Conservation (phyloP, 257 asterid genomes). For the Sherardia arvensis region DNA sequence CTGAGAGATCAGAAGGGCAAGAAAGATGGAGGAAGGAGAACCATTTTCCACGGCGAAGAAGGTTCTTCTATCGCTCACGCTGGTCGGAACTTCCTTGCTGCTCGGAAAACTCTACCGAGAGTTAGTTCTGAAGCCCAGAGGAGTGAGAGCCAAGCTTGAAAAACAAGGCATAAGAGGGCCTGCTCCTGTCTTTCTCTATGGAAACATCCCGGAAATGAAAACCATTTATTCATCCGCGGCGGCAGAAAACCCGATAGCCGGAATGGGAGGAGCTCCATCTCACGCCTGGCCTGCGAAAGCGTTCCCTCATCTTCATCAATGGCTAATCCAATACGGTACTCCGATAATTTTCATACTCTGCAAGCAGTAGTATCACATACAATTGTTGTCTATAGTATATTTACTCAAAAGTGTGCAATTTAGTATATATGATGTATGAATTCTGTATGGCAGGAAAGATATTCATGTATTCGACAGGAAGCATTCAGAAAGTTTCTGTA, state of each 20-base stretch:
- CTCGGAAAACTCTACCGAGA: constrained; percentile 14
- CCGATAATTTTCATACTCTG: not conserved
- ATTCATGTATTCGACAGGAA: constrained; percentile 53
- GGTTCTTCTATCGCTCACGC: constrained; percentile 17
- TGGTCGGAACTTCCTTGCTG: constrained; percentile 20
- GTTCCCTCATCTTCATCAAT: constrained; percentile 48
- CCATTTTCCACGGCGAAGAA: constrained; percentile 15
- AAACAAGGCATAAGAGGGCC: constrained; percentile 68
- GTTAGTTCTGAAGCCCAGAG: constrained; percentile 31
- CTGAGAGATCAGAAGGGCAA: not conserved
- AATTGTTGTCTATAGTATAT: too few species aligned
- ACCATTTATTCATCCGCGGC: constrained; percentile 11
- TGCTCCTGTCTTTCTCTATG: constrained; percentile 36
- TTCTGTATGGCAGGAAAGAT: constrained; percentile 40
- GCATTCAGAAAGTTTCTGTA: constrained; percentile 39
- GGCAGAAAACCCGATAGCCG: not conserved
- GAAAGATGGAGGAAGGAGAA: constrained; percentile 22
- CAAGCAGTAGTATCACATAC: not conserved
- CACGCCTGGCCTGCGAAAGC: constrained; percentile 45
- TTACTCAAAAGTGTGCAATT: too few species aligned
- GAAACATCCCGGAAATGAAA: constrained; percentile 54
- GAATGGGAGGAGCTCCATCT: not conserved
- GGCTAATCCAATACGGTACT: constrained; percentile 53
- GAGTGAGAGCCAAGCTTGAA: constrained; percentile 31
- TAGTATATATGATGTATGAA: not conserved